Evolutionary conservation across 2,329 filamentous ascomycete genomes (phyloP).

Genomic region (Bipolaris zeicola): DNA sequence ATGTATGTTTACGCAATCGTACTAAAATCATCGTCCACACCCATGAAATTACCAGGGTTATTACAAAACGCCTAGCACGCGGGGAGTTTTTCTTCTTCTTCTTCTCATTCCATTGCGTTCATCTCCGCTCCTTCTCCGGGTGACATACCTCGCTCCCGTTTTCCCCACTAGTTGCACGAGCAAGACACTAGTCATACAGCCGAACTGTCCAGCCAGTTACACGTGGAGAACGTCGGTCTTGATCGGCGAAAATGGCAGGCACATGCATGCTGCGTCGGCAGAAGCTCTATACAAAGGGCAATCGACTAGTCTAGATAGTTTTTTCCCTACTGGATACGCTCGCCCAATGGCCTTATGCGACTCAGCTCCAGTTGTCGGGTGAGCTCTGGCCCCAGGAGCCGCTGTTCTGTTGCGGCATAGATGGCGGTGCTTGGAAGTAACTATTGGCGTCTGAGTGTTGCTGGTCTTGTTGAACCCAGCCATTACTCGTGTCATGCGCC

Average conservation of each 20-base stretch:
- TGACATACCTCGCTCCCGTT: background rate
- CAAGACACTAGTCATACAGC: background rate
- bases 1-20: no score
- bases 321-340: background rate
- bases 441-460: slow-evolving; percentile 6
- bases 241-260: background rate
- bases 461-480: slow-evolving; percentile 3
- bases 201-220: background rate
- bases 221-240: background rate
- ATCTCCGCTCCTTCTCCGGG: background rate
- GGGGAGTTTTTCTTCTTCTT: background rate
- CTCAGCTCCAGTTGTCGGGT: slow-evolving; percentile 12
- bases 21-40: no score
- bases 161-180: background rate
- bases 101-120: background rate
- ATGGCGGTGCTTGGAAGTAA: slow-evolving; percentile 7
- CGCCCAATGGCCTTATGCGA: background rate
- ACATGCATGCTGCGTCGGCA: background rate
- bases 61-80: background rate
- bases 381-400: background rate
- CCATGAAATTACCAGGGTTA: no score
- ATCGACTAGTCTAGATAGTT: background rate
- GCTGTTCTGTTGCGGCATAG: slow-evolving; percentile 6
- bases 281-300: background rate
- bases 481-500: background rate